A percentile compares a stretch with the other conserved stretches of the same genome.
These are phyloP conservation scores for Blepharisma stoltei DNA, from an alignment of 73 alveolate genomes.

Conservation along the genomic window DNA sequence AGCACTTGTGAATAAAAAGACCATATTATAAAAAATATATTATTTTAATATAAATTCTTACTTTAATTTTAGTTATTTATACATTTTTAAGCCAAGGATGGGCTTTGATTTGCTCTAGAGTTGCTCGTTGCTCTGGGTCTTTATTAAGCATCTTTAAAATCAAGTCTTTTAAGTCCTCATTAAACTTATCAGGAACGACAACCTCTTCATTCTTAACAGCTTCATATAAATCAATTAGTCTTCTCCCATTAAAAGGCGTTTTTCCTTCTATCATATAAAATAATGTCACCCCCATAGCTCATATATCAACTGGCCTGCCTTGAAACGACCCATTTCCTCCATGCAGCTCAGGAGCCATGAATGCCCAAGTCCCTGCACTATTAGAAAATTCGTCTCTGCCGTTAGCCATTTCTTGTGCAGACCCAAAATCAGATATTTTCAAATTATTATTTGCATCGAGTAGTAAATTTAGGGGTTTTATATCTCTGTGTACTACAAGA, in stretches of 20 bases:
- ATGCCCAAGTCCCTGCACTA: constrained; percentile 46
- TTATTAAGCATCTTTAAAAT: constrained; percentile 35
- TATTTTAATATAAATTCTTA: too few species aligned
- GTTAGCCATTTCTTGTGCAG: constrained; percentile 37
- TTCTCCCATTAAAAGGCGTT: constrained; percentile 37
- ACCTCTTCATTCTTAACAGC: constrained; percentile 20
- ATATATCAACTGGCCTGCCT: constrained; percentile 40
- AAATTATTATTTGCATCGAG: constrained; percentile 31
- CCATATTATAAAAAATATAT: too few species aligned
- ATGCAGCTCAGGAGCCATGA: constrained; percentile 48
- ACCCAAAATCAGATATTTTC: constrained; percentile 50
- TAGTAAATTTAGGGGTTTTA: constrained; percentile 48
- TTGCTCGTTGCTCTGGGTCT: constrained; percentile 40
- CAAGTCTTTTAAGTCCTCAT: constrained; percentile 19
- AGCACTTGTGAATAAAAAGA: not conserved
- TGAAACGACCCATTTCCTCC: constrained; percentile 23
- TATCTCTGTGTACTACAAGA: constrained; percentile 47
- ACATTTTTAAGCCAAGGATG: constrained; percentile 38
- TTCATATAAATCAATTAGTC: constrained; percentile 27
- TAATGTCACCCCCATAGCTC: constrained; percentile 53
- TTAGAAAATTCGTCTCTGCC: constrained; percentile 34
- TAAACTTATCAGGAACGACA: not conserved
- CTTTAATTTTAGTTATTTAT: too few species aligned
- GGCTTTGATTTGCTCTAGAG: constrained; percentile 27
- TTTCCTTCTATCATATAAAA: constrained; percentile 36